A percentile compares a stretch with the other conserved stretches of the same genome.
These are phyloP conservation scores for Mortierella sp. DNA, from an alignment of 371 early-diverging fungal genomes.

Conservation along the genomic window DNA sequence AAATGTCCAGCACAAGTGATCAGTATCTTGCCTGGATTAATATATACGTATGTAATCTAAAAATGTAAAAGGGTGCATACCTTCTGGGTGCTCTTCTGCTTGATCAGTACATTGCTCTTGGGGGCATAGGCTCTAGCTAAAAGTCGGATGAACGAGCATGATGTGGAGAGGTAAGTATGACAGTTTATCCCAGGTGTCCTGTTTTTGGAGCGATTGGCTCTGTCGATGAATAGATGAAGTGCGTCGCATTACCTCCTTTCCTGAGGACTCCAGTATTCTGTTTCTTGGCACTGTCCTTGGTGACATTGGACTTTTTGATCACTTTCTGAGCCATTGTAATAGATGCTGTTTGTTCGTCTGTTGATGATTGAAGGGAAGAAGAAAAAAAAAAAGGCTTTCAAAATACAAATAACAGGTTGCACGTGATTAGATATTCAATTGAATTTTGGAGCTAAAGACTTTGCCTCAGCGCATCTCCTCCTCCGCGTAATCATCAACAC, in stretches of 20 bases:
- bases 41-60: no score
- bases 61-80: slow-evolving; percentile 40
- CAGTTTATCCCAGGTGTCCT: neutral
- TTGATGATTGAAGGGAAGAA: neutral
- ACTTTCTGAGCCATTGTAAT: slow-evolving; percentile 65
- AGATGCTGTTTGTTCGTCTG: no score
- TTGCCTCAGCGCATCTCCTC: neutral
- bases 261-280: slow-evolving; percentile 58
- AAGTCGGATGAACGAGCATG: neutral
- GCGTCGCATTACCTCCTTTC: slow-evolving; percentile 62
- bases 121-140: slow-evolving; percentile 69
- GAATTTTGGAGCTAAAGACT: neutral
- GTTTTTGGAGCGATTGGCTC: neutral
- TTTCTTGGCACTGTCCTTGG: slow-evolving; percentile 64
- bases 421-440: no score
- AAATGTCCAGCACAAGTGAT: no score
- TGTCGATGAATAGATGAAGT: neutral
- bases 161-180: neutral
- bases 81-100: slow-evolving; percentile 65
- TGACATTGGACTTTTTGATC: slow-evolving; percentile 59
- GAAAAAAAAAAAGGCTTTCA: slow-evolving; percentile 11
- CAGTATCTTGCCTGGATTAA: no score
- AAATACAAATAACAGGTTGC: no score
- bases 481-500: neutral
- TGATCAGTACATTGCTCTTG: slow-evolving; percentile 66